Base-by-base conservation (phyloP, 805 yeast genomes). In the Myxozyma kluyveri region DNA sequence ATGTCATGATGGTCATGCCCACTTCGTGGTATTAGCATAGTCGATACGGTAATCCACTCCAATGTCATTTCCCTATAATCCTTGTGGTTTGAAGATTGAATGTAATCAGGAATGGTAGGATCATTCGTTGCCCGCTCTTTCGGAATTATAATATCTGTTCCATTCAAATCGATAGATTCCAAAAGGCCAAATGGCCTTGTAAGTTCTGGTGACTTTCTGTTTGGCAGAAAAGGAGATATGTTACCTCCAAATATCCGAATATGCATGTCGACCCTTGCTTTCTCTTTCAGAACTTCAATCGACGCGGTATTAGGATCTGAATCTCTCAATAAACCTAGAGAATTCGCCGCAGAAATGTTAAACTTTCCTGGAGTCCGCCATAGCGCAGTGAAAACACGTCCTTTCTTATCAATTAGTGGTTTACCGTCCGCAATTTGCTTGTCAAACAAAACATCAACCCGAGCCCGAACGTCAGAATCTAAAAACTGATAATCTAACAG, bases 11-110 rank as follows among this genome's bases (percentile, higher is more conserved):
- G 54, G 27, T 53, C 57, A 36, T 53, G 57, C 3, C 44, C 50
- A 4, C 26, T 18, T 6, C 31, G 26, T 14, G 57, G 57, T 5
- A 49, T 37, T 7, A n/a, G 35, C 41, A 38, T 40, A 2, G 54
- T 45, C 14, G 54, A 26, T 14, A 49, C 29, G 18, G 55, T 49
- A 47, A 53, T 42, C 57, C 57, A 53, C 45, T 53, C 54, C 7
- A 45, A 17, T 7, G 50, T 10, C 38, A 39, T 36, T 22, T 24
- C 23, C 12, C 35, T 45, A 21, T 31, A 19, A 4, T n/a, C 23
- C 7, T 9, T 42, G 37, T 42, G 35, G 6, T 22, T 33, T 12
- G n/a, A 21, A 7, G n/a, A 17, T 9, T 21, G 32, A 18, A 26
- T 14, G n/a, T 45, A 37, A 18, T 6, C 4, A 27, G 43, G 49